Conservation (phyloP, 1,139 yeast genomes). For the Saccharomyces hybrid region DNA sequence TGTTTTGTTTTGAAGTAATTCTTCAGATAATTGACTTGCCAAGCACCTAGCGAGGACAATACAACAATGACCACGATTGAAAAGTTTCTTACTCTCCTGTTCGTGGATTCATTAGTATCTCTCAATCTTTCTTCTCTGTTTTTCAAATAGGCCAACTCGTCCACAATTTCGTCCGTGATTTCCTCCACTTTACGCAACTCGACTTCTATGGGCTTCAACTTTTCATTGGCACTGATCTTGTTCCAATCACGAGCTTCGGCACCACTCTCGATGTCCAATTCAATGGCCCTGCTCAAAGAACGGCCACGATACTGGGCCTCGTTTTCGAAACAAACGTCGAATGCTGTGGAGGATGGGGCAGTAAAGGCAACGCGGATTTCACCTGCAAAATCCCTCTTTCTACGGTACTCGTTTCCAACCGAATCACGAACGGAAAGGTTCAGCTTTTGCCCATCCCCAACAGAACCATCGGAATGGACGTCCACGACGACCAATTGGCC, state of each 20-base stretch:
- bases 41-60: conserved; percentile 71
- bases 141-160: conserved; percentile 75
- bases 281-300: conserved; percentile 55
- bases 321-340: conserved; percentile 88
- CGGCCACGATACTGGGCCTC: conserved; percentile 38
- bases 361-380: conserved; percentile 70
- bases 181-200: conserved; percentile 82
- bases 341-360: conserved; percentile 72
- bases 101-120: conserved; percentile 92
- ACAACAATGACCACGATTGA: conserved; percentile 61
- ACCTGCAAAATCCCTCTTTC: conserved; percentile 59
- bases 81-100: conserved; percentile 71
- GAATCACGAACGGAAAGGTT: conserved; percentile 55
- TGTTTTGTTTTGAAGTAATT: conserved; percentile 92
- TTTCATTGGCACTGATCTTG: conserved; percentile 85
- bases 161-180: conserved; percentile 67
- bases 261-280: conserved; percentile 89
- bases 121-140: conserved; percentile 86
- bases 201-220: conserved; percentile 86
- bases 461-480: conserved; percentile 60
- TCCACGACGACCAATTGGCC: conserved; percentile 83
- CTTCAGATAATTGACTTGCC: conserved; percentile 90
- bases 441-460: conserved; percentile 81
- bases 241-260: conserved; percentile 98
- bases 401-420: conserved; percentile 64